These are phyloP conservation scores for Vigna trinervia DNA, from an alignment of 306 rosid species.

Conservation along the genomic window DNA sequence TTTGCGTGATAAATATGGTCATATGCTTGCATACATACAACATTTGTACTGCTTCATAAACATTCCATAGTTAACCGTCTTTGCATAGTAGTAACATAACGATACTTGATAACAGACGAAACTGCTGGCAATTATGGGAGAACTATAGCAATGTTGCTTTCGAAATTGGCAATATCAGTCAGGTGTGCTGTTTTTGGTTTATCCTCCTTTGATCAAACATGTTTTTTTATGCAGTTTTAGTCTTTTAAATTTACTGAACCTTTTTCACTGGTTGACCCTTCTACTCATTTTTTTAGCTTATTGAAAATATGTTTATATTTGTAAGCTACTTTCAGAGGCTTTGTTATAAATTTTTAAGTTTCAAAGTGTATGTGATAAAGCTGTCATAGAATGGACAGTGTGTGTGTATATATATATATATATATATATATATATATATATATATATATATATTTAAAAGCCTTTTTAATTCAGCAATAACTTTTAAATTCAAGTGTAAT, in stretches of 20 bases:
- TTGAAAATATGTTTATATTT: too few species aligned
- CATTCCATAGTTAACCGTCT: slow-evolving; percentile 29
- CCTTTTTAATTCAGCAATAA: neutral
- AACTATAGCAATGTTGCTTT: slow-evolving; percentile 85
- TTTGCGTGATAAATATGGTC: neutral
- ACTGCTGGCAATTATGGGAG: slow-evolving; percentile 97
- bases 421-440: too few species aligned
- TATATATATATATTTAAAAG: neutral
- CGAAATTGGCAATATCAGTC: slow-evolving; percentile 76
- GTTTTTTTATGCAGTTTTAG: too few species aligned
- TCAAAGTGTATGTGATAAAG: too few species aligned
- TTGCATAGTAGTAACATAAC: slow-evolving; percentile 42
- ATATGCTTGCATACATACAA: slow-evolving; percentile 27
- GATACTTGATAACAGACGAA: slow-evolving; percentile 74
- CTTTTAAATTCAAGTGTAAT: neutral
- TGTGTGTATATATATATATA: too few species aligned
- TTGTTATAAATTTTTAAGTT: too few species aligned
- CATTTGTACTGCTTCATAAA: neutral
- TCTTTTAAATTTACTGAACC: neutral
- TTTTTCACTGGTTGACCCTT: neutral
- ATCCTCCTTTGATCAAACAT: neutral
- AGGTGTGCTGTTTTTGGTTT: slow-evolving; percentile 53
- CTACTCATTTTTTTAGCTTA: too few species aligned
- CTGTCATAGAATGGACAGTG: too few species aligned
- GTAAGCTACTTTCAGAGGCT: too few species aligned